These are phyloP conservation scores for Clausena lansium DNA, from an alignment of 345 rosid species.

Conservation along the genomic window DNA sequence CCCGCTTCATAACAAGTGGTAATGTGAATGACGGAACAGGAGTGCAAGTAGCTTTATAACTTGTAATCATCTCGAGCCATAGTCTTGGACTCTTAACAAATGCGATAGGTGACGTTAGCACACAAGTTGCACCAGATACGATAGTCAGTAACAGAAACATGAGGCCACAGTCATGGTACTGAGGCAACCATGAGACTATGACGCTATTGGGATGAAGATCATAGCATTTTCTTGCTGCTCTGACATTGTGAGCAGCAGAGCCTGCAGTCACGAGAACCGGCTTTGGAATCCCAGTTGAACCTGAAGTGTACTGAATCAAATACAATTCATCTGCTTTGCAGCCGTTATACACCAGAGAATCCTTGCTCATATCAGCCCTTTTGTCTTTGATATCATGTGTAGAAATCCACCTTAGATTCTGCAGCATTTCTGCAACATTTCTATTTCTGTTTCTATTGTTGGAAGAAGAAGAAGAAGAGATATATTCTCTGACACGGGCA, in stretches of 20 bases:
- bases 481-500: slow-evolving; percentile 25
- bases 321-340: slow-evolving; percentile 43
- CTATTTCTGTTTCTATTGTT: slow-evolving; percentile 3
- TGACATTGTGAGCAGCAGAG: slow-evolving; percentile 64
- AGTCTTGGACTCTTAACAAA: slow-evolving; percentile 48
- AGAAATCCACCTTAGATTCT: slow-evolving; percentile 41
- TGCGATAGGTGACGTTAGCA: slow-evolving; percentile 41
- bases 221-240: slow-evolving; percentile 54
- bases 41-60: slow-evolving; percentile 51
- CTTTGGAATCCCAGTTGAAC: slow-evolving; percentile 64
- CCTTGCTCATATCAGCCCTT: background rate
- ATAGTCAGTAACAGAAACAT: slow-evolving; percentile 53
- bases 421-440: slow-evolving; percentile 34
- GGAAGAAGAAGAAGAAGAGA: slow-evolving; percentile 28
- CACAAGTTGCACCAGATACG: slow-evolving; percentile 56
- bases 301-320: slow-evolving; percentile 68
- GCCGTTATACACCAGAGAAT: slow-evolving; percentile 25
- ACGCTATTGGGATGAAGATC: slow-evolving; percentile 52
- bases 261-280: slow-evolving; percentile 61
- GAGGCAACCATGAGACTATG: slow-evolving; percentile 61
- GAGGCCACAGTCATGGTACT: slow-evolving; percentile 67
- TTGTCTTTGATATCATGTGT: slow-evolving; percentile 31
- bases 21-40: slow-evolving; percentile 68
- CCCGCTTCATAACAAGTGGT: slow-evolving; percentile 55
- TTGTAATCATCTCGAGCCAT: slow-evolving; percentile 56